phyloP scores from a whole-genome alignment of 2,329 filamentous ascomycete genomes.

The Aspergillus alliaceus region DNA sequence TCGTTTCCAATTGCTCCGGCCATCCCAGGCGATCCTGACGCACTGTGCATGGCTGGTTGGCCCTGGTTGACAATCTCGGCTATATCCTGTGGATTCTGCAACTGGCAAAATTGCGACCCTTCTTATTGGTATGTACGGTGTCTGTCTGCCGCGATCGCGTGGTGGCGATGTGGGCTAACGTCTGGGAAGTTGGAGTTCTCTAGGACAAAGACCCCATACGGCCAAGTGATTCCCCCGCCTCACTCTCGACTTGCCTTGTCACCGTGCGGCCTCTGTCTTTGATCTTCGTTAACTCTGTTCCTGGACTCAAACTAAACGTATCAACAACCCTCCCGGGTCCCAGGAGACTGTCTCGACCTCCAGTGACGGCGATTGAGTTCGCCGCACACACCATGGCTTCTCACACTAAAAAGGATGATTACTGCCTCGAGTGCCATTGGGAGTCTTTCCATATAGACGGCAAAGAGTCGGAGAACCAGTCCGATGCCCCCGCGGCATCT shows the following conservation, averaged over 20 bases:
- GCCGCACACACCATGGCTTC: conserved; percentile 30
- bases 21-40: conserved; percentile 8
- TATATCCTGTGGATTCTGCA: conserved; percentile 2
- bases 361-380: background rate
- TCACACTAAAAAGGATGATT: conserved; percentile 32
- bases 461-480: conserved; percentile 24
- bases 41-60: conserved; percentile 9
- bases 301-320: background rate
- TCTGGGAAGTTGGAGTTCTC: background rate
- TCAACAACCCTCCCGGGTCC: background rate
- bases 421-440: conserved; percentile 45
- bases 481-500: conserved; percentile 19
- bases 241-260: background rate
- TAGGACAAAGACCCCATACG: background rate
- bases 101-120: background rate
- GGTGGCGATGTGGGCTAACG: conserved; percentile 5
- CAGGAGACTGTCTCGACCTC: background rate
- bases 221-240: conserved; percentile 1
- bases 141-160: background rate
- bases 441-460: conserved; percentile 38
- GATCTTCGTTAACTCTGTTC: background rate
- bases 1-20: conserved; percentile 8
- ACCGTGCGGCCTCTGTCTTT: background rate
- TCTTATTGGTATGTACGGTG: conserved; percentile 13
- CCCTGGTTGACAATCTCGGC: conserved; percentile 11